phyloP scores from a whole-genome alignment of 139 green algal species.

The Tetradesmus lagerheimii region DNA sequence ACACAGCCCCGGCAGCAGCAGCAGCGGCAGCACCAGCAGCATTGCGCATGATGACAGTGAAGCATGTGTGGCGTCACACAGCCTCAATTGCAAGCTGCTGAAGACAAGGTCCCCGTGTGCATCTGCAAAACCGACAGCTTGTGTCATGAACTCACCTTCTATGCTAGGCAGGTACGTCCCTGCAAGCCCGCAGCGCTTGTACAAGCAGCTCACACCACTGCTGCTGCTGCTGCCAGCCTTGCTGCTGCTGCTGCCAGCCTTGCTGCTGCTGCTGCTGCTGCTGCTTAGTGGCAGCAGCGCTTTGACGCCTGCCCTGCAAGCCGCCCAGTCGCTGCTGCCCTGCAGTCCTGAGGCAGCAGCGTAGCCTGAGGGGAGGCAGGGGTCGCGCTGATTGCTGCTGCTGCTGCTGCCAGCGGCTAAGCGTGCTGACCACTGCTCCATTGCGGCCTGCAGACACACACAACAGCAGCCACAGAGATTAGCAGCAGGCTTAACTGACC shows the following conservation, averaged over 20 bases:
- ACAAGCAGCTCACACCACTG: not conserved
- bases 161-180: not conserved
- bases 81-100: not conserved
- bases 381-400: not conserved
- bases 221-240: not conserved
- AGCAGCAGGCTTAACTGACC: no score
- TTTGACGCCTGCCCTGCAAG: slow-evolving; percentile 7
- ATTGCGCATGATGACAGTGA: no score
- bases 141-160: not conserved
- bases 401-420: not conserved
- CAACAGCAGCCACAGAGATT: no score
- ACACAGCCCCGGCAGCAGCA: no score
- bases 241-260: not conserved
- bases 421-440: not conserved
- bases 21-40: not conserved
- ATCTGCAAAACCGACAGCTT: not conserved
- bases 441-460: not conserved
- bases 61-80: no score
- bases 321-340: slow-evolving; percentile 26
- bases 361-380: slow-evolving; percentile 31
- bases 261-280: not conserved
- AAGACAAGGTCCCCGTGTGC: not conserved
- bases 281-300: not conserved
- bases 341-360: not conserved
- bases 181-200: not conserved